These are phyloP conservation scores for Botrytis pseudocinerea DNA, from an alignment of 2,329 filamentous ascomycete genomes.

Conservation along the genomic window DNA sequence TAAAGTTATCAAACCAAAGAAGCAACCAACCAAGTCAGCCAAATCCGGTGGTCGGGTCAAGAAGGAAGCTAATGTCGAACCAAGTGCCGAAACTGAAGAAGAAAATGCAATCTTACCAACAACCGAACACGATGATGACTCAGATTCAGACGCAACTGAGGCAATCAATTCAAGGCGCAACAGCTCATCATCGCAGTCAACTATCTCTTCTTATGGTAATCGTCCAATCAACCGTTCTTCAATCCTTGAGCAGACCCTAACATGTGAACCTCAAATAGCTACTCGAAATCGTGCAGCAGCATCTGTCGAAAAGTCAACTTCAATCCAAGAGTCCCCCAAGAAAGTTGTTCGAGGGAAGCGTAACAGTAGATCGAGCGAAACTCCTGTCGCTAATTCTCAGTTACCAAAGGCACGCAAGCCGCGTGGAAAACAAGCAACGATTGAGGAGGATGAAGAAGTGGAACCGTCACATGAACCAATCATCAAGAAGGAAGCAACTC, in stretches of 20 bases:
- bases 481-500: slow-evolving; percentile 21
- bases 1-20: slow-evolving; percentile 25
- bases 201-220: slow-evolving; percentile 26
- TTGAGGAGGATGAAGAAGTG: slow-evolving; percentile 9
- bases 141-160: slow-evolving; percentile 25
- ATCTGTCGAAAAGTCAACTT: slow-evolving; percentile 1
- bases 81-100: slow-evolving; percentile 24
- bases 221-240: slow-evolving; percentile 25
- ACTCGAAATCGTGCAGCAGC: slow-evolving; percentile 7
- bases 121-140: slow-evolving; percentile 33
- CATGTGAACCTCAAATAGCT: slow-evolving; percentile 23
- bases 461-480: slow-evolving; percentile 8
- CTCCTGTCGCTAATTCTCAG: slow-evolving; percentile 2
- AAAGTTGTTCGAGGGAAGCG: slow-evolving; percentile 23
- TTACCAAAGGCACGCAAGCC: slow-evolving; percentile 25
- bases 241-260: slow-evolving; percentile 27
- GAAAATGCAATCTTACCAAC: slow-evolving; percentile 33
- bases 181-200: slow-evolving; percentile 31
- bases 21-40: slow-evolving; percentile 24
- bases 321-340: slow-evolving; percentile 11
- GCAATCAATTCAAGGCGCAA: slow-evolving; percentile 29
- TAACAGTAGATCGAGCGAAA: slow-evolving; percentile 23
- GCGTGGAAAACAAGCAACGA: slow-evolving; percentile 11
- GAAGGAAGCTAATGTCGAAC: slow-evolving; percentile 24
- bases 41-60: slow-evolving; percentile 27